A percentile compares a stretch with the other conserved stretches of the same genome.
Evolutionary conservation across 2,329 filamentous ascomycete genomes (phyloP).

Genomic region (Metarhizium anisopliae): DNA sequence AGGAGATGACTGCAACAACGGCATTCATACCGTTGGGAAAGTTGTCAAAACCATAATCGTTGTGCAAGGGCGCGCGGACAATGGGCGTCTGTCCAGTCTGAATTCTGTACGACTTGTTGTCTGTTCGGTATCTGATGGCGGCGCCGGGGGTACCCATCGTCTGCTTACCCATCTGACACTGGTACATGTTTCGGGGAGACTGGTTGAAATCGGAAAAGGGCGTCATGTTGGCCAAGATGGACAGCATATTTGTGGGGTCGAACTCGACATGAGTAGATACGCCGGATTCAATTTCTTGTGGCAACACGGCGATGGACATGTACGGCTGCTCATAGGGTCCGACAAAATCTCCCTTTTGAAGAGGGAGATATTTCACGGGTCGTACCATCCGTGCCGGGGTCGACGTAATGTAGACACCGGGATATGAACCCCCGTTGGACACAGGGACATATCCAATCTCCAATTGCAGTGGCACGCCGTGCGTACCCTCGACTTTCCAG

Average conservation of each 20-base stretch:
- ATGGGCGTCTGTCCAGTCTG: conserved; percentile 95
- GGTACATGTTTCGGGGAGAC: conserved; percentile 97
- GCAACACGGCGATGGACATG: conserved; percentile 94
- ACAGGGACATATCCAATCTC: conserved; percentile 89
- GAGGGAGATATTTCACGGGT: conserved; percentile 83
- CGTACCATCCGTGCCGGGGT: conserved; percentile 78
- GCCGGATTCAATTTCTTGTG: conserved; percentile 77
- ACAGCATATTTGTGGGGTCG: conserved; percentile 91
- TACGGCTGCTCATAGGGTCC: conserved; percentile 94
- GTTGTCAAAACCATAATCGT: conserved; percentile 93
- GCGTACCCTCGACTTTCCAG: conserved; percentile 88
- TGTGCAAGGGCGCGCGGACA: conserved; percentile 85
- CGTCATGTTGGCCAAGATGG: conserved; percentile 96
- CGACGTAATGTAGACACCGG: conserved; percentile 89
- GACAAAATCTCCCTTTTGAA: conserved; percentile 79
- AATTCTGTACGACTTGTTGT: conserved; percentile 93
- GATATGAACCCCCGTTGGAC: conserved; percentile 88
- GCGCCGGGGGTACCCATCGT: conserved; percentile 95
- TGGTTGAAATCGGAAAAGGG: conserved; percentile 99
- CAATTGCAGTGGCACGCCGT: conserved; percentile 71
- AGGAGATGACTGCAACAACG: conserved; percentile 94
- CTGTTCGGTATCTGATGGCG: conserved; percentile 75
- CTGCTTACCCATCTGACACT: conserved; percentile 99
- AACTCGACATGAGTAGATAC: conserved; percentile 90
- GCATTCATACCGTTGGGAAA: conserved; percentile 96